phyloP scores from a whole-genome alignment of 208 protist genomes.

The Leishmania amazonensis region DNA sequence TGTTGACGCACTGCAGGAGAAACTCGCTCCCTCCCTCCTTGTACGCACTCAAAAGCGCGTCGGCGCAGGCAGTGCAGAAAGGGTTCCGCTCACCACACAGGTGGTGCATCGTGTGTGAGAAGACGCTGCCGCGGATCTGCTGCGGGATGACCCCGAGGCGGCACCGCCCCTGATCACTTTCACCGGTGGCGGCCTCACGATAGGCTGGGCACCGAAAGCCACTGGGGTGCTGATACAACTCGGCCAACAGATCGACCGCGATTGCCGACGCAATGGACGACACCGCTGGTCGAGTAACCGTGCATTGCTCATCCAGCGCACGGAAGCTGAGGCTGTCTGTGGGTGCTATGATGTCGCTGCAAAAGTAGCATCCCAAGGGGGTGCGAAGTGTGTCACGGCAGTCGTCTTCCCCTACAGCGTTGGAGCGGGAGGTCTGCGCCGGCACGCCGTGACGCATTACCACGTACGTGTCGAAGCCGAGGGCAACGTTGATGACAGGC shows the following conservation, averaged over 20 bases:
- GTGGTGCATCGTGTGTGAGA: slow-evolving; percentile 62
- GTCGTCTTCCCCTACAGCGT: slow-evolving; percentile 6
- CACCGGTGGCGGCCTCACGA: slow-evolving; percentile 30
- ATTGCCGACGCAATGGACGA: slow-evolving; percentile 93
- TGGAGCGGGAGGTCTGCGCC: slow-evolving; percentile 15
- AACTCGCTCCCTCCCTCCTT: slow-evolving; percentile 79
- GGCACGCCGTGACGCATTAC: slow-evolving; percentile 97
- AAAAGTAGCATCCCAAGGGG: slow-evolving; percentile 98
- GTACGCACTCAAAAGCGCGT: slow-evolving; percentile 77
- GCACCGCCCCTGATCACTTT: slow-evolving; percentile 22
- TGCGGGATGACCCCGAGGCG: slow-evolving; percentile 86
- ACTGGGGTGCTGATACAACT: slow-evolving; percentile 92
- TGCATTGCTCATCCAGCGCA: slow-evolving; percentile 99
- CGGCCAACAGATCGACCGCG: slow-evolving; percentile 95
- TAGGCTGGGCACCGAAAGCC: slow-evolving; percentile 67
- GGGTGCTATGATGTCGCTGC: slow-evolving; percentile 96
- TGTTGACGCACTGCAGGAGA: slow-evolving; percentile 90
- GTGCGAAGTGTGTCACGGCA: neutral
- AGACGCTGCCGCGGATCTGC: slow-evolving; percentile 90
- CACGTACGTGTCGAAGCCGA: slow-evolving; percentile 98
- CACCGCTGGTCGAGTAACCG: slow-evolving; percentile 95
- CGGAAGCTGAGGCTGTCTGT: slow-evolving; percentile 89
- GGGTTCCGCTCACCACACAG: slow-evolving; percentile 81
- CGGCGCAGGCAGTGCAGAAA: slow-evolving; percentile 95
- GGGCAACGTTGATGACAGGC: slow-evolving; percentile 95